Base-by-base conservation (phyloP, 768 basidiomycete species). In the Tubosaeta sp. region DNA sequence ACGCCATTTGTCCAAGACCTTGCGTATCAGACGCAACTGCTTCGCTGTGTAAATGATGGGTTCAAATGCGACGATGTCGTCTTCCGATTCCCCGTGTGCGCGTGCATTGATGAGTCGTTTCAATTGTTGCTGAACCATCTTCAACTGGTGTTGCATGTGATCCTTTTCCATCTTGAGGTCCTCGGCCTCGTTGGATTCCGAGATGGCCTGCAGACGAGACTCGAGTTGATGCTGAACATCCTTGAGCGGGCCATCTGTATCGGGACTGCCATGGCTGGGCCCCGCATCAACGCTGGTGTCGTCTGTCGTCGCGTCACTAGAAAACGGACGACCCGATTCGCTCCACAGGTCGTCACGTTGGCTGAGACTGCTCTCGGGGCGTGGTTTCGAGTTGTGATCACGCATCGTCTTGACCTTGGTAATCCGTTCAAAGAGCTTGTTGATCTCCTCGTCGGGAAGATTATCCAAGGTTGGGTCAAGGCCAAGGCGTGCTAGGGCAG, bases 351-450 rank as follows among this genome's bases (percentile, higher is more conserved):
- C 91, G 61, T 94, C 91, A 16, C 82, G 81, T 61, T 88, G 87
- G 61, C 89, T 91, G 39, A 90, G 78, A 65, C 90, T 91, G 62
- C 91, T 93, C 64, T 95, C 93, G 6, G 93, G 91, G 6, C 93
- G 81, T n/a, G 85, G 77, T 57, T 87, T 88, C 42, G 78, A 77
- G 56, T 85, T 82, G 55, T 90, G 85, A 58, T 90, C 88, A 14
- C 91, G 86, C 78, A 91, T 80, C 14, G 85, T 86, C 72, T 93
- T 91, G 46, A 92, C 90, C 65, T 88, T 91, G 32, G 92, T 86
- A 63, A 98, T 95, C 72, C 93, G 90, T 72, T 97, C 91, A 67
- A 86, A 97, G 27, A 95, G 76, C 61, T 88, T 91, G 76, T 93
- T 91, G 46, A 99, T 77, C 64, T 98, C 95, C 54, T 94, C 90